Evolutionary conservation across 768 basidiomycete genomes (phyloP), one percentile per base, ranked within the genome.

Genomic region (Lactarius psammicola): DNA sequence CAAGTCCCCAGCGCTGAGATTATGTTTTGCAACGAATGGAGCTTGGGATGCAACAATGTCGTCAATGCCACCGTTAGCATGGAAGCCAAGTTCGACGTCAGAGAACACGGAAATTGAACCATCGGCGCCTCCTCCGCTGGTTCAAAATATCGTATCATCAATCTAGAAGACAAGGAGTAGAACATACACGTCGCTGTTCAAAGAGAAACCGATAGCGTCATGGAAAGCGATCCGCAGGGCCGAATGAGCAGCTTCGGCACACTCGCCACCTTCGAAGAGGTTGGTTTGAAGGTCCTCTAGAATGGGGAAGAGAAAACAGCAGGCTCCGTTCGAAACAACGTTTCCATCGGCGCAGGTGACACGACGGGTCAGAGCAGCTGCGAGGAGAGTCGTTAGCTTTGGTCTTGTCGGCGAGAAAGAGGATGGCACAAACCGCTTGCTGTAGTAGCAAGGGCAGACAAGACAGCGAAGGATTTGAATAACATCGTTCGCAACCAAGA

Each of bases 1-100:
- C 81, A 84, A 78, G 74, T 84, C 83, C 51, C 80, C 83, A 42
- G 78, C 63, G 17, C 71, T 71, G 9, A 76, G 64, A 59, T 83
- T 75, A 73, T 79, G 77, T 72, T 83, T 82, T 56, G 78, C 81
- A 46, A 77, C 64, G 80, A 75, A 6, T 75, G 76, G 38, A 69
- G 72, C 58, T 79, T 75, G 51, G 38, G 18, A 33, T 59, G 56
- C 20, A 70, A 71, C 69, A 40, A 63, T 70, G 46, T 69, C 58
- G 26, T 64, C 55, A 33, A 40, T 46, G 42, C 70, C 72, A 56
- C 63, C 65, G 30, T 67, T 68, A 18, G 69, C 70, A 64, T 65
- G 65, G 65, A 56, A 73, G 26, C 49, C 33, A 42, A 69, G 67
- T 36, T 70, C 28, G 33, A 60, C 30, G 36, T 38, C 36, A 31